Conservation (phyloP, 2,329 filamentous ascomycete species). For the Erysiphe pulchra region DNA sequence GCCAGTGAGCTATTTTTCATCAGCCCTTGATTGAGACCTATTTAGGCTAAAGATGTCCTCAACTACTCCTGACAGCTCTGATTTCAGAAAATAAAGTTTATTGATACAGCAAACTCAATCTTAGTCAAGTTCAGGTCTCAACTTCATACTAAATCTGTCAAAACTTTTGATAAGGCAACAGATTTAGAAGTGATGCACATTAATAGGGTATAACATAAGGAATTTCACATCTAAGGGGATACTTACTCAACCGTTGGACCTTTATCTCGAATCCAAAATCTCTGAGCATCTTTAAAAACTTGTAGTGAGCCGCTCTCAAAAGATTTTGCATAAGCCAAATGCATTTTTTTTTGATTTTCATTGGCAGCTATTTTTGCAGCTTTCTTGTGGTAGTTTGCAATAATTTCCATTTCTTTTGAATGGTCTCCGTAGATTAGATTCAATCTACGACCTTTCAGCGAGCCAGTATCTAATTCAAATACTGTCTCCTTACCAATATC, state of each 20-base stretch:
- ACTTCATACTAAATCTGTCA: no score
- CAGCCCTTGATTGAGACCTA: no score
- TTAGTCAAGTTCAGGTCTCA: no score
- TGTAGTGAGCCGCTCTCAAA: slow-evolving; percentile 51
- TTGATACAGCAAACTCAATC: no score
- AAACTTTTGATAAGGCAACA: background rate
- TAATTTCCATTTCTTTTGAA: slow-evolving; percentile 40
- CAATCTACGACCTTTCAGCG: slow-evolving; percentile 39
- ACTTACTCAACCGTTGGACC: slow-evolving; percentile 42
- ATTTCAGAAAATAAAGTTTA: no score
- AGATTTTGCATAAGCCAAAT: slow-evolving; percentile 46
- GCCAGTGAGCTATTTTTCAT: no score
- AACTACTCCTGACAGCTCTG: no score
- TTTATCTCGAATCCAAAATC: slow-evolving; percentile 63
- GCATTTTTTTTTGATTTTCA: slow-evolving; percentile 48
- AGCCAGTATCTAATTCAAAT: slow-evolving; percentile 32
- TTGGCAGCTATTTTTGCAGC: slow-evolving; percentile 47
- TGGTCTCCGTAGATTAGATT: slow-evolving; percentile 54
- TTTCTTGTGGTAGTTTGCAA: slow-evolving; percentile 38
- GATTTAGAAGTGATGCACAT: background rate
- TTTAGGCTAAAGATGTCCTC: no score
- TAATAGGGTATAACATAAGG: background rate
- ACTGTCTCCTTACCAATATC: slow-evolving; percentile 41
- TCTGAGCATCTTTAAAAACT: slow-evolving; percentile 57
- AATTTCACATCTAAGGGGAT: background rate